Base-by-base conservation (phyloP, 1,284 basidiomycete genomes). In the Cystobasidium sp. region DNA sequence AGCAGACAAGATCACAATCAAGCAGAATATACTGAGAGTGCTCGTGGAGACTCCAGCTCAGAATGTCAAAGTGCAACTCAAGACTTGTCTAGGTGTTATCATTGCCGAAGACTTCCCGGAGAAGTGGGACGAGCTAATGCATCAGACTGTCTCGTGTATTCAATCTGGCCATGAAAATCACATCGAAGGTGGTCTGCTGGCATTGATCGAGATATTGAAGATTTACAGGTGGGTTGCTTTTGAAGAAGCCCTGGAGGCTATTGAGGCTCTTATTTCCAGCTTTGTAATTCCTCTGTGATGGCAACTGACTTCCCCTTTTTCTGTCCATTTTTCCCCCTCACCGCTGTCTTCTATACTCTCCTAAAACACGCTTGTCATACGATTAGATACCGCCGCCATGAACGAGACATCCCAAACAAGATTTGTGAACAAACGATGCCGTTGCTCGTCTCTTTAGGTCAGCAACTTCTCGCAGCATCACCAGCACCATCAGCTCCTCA, bases 101-200 rank as follows among this genome's bases (percentile, higher is more conserved):
- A 86, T 92, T 64, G 84, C 87, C 6, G 84, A 87, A 77, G 91
- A 94, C 82, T 92, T 90, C 79, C 91, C 92, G 0, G 86, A 88
- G 2, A 84, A 86, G 55, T 94, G 92, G 92, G 86, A 89, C 0
- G 84, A 82, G 0, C 83, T 93, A 16, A 81, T 90, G 37, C 85
- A 85, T 12, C 87, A 87, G 62, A 86, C 92, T 77, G 9, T 73
- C 18, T 18, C 47, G 18, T 69, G 59, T 43, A 63, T 75, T 14
- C 82, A 80, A 2, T 91, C 90, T 77, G 84, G 84, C 43, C 85
- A 90, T 51, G 86, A 91, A 39, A 84, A 86, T 43, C 87, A 92
- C 76, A 89, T 93, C 3, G 88, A 89, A 73, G 91, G 91, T 3
- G 92, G 91, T 47, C 89, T 90, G 78, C 84, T 92, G 10, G 89